A percentile compares a stretch with the other conserved stretches of the same genome.
Evolutionary conservation across 2,329 filamentous ascomycete genomes (phyloP).

Genomic region (Paracorniculantispora psalliotae): DNA sequence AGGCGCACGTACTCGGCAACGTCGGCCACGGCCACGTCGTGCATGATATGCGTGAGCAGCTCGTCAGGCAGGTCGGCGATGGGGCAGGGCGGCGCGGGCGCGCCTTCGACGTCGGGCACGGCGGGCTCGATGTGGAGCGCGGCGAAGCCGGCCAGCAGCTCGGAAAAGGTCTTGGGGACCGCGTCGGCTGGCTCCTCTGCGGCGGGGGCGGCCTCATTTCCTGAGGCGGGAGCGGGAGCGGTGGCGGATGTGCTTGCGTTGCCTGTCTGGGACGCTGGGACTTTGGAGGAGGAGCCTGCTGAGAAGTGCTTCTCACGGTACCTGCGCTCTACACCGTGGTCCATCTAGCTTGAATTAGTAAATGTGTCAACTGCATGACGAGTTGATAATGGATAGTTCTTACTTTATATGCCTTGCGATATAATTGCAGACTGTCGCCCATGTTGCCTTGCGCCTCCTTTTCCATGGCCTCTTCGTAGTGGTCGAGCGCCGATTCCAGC

Average conservation of each 20-base stretch:
- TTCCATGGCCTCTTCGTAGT: slow-evolving; percentile 88
- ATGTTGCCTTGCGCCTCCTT: slow-evolving; percentile 80
- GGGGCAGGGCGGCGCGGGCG: slow-evolving; percentile 70
- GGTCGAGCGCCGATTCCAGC: slow-evolving; percentile 76
- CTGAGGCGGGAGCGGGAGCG: slow-evolving; percentile 32
- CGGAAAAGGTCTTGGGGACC: slow-evolving; percentile 48
- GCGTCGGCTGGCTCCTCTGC: slow-evolving; percentile 29
- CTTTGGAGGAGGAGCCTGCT: slow-evolving; percentile 46
- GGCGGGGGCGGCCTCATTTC: slow-evolving; percentile 37
- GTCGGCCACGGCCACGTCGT: slow-evolving; percentile 66
- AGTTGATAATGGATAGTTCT: slow-evolving; percentile 19
- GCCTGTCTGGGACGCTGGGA: slow-evolving; percentile 18
- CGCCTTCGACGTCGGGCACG: slow-evolving; percentile 65
- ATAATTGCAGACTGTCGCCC: slow-evolving; percentile 82
- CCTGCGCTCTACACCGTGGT: slow-evolving; percentile 73
- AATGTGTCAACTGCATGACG: neutral
- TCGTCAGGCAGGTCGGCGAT: slow-evolving; percentile 76
- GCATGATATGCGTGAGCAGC: slow-evolving; percentile 74
- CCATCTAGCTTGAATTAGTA: slow-evolving; percentile 53
- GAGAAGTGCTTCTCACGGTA: slow-evolving; percentile 92
- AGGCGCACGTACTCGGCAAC: slow-evolving; percentile 71
- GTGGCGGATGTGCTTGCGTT: slow-evolving; percentile 21
- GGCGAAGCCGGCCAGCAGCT: slow-evolving; percentile 75
- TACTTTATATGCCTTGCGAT: slow-evolving; percentile 85
- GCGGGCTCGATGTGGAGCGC: slow-evolving; percentile 61